Evolutionary conservation across 106 monocot genomes (phyloP).

Genomic region (Allium fistulosum): DNA sequence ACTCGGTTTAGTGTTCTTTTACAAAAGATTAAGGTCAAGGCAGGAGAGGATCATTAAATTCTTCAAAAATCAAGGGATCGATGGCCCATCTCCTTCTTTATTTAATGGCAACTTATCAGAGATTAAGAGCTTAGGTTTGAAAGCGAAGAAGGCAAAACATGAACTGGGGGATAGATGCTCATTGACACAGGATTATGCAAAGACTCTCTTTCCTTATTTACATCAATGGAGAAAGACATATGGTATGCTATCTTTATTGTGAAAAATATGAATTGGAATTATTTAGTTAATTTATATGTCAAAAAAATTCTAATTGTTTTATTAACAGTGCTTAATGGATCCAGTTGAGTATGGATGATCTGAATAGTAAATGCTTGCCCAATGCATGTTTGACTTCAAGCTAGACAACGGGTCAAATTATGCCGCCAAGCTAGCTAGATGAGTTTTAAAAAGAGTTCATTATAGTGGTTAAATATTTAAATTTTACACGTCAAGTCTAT

Average conservation of each 20-base stretch:
- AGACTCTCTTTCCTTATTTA: constrained; percentile 41
- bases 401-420: no score
- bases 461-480: no score
- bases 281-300: no score
- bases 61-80: constrained; percentile 54
- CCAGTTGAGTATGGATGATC: no score
- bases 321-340: no score
- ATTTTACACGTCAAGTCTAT: no score
- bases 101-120: constrained; percentile 40
- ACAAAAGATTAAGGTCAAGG: constrained; percentile 18
- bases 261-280: no score
- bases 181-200: constrained; percentile 18
- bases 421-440: no score
- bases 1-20: not conserved
- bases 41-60: constrained; percentile 24
- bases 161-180: not conserved
- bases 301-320: no score
- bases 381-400: no score
- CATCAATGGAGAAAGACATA: constrained; percentile 42
- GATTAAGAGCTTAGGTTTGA: constrained; percentile 22
- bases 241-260: constrained; percentile 25
- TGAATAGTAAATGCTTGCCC: no score
- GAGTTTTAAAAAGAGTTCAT: no score
- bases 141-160: not conserved
- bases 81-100: constrained; percentile 42